Evolutionary conservation across 805 yeast species (phyloP).

Genomic region (Kluyveromyces siamensis): DNA sequence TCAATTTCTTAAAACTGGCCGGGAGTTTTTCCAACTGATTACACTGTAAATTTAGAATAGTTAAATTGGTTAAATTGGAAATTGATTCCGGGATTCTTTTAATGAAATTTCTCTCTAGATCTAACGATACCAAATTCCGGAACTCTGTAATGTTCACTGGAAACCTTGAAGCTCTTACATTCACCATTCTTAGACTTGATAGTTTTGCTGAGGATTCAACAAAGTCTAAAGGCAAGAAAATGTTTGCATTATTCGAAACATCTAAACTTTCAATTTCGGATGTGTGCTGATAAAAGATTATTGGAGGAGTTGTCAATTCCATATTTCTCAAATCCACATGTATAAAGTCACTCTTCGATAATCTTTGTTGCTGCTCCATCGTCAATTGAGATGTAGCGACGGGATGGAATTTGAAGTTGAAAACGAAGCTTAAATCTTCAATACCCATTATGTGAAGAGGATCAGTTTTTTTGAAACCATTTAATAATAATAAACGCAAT

Average conservation of each 20-base stretch:
- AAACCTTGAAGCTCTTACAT: slow-evolving; percentile 63
- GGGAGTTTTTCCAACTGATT: slow-evolving; percentile 64
- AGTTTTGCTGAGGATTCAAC: slow-evolving; percentile 72
- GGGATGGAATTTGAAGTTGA: slow-evolving; percentile 67
- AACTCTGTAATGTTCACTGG: slow-evolving; percentile 71
- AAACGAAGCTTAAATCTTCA: slow-evolving; percentile 73
- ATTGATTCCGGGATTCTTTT: slow-evolving; percentile 51
- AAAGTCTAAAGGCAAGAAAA: slow-evolving; percentile 75
- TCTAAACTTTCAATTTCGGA: slow-evolving; percentile 73
- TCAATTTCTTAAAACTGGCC: slow-evolving; percentile 45
- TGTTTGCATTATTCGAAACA: slow-evolving; percentile 80
- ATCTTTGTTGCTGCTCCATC: slow-evolving; percentile 60
- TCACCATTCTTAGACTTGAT: slow-evolving; percentile 55
- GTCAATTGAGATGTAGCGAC: slow-evolving; percentile 51
- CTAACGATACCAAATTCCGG: slow-evolving; percentile 52
- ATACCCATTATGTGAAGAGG: slow-evolving; percentile 70
- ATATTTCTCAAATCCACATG: slow-evolving; percentile 65
- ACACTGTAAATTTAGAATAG: slow-evolving; percentile 59
- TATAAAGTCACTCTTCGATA: slow-evolving; percentile 49
- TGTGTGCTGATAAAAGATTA: slow-evolving; percentile 69
- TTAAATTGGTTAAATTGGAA: slow-evolving; percentile 43
- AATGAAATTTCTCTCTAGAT: slow-evolving; percentile 72
- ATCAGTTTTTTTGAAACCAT: slow-evolving; percentile 77
- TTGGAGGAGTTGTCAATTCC: slow-evolving; percentile 78
- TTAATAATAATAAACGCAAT: slow-evolving; percentile 56